phyloP scores from a whole-genome alignment of 1,139 yeast genomes.

The Yamadazyma trypodendri region DNA sequence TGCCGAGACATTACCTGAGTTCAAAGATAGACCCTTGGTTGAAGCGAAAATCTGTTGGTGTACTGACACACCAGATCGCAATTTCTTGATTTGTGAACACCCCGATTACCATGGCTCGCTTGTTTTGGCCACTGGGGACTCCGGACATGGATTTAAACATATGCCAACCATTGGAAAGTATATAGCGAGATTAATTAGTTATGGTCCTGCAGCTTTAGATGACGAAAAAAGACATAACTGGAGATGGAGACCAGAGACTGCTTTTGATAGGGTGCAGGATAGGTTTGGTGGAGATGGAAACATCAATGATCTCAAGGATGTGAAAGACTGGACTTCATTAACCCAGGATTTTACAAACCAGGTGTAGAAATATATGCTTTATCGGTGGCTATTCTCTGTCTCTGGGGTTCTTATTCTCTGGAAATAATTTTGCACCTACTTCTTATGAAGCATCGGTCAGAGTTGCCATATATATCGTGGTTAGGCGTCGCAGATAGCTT shows the following conservation, averaged over 20 bases:
- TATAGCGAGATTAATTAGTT: constrained; percentile 5
- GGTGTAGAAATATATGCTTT: too few relatives aligned
- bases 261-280: constrained; percentile 4
- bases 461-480: too few relatives aligned
- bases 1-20: constrained; percentile 7
- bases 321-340: constrained; percentile 2
- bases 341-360: neutral
- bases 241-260: constrained; percentile 6
- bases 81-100: constrained; percentile 11
- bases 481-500: too few relatives aligned
- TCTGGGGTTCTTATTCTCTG: too few relatives aligned
- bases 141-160: constrained; percentile 16
- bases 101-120: constrained; percentile 9
- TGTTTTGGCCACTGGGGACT: constrained; percentile 16
- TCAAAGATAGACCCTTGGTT: constrained; percentile 11
- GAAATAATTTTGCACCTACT: too few relatives aligned
- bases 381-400: too few relatives aligned
- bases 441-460: too few relatives aligned
- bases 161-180: constrained; percentile 16
- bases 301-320: constrained; percentile 2
- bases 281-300: constrained; percentile 4
- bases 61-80: constrained; percentile 14
- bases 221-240: constrained; percentile 4
- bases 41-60: constrained; percentile 16
- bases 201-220: constrained; percentile 3